A percentile compares a stretch with the other conserved stretches of the same genome.
Conservation (phyloP, 169 alveolate species). For the Eimeria acervulina region DNA sequence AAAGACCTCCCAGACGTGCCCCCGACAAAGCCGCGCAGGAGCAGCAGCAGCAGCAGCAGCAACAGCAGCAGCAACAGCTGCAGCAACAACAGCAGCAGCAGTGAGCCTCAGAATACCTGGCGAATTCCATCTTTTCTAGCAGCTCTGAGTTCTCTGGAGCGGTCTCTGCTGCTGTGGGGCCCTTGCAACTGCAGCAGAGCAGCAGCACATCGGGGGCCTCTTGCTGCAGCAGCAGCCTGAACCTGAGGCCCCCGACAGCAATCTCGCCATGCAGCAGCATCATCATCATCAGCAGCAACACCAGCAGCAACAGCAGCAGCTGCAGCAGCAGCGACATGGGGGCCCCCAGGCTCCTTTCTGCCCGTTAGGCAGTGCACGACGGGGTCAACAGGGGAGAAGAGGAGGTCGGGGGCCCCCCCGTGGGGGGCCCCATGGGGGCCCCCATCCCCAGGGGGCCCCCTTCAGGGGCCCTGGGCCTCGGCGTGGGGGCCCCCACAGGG, state of each 20-base stretch:
- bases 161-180: background rate
- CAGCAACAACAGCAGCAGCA: background rate
- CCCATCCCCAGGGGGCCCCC: too few relatives aligned
- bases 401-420: background rate
- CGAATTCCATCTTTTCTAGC: background rate
- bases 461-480: background rate
- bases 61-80: background rate
- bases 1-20: background rate
- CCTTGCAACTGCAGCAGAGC: background rate
- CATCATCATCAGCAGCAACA: background rate
- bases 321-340: background rate
- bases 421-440: background rate
- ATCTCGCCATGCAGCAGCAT: background rate
- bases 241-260: background rate
- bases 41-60: background rate
- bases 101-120: background rate
- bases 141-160: background rate
- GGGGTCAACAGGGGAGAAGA: background rate
- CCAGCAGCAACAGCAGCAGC: background rate
- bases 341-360: background rate
- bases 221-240: background rate
- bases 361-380: background rate
- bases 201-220: background rate
- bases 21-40: background rate
- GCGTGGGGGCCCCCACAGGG: conserved; percentile 1